Base-by-base conservation (phyloP, 23 red algal genomes). In the Rhodosorus marinus region DNA sequence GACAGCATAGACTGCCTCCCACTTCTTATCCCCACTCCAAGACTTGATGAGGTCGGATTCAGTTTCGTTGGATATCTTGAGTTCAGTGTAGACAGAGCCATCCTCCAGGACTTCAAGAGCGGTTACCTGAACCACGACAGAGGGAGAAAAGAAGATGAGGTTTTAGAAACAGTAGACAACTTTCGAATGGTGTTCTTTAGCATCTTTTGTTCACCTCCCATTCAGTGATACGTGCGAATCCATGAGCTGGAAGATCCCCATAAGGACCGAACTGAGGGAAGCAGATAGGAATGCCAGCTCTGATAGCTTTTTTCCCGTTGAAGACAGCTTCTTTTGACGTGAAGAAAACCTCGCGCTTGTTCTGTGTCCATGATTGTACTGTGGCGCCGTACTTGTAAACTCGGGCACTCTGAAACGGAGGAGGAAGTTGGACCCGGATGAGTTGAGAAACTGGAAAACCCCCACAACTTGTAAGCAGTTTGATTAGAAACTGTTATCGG, bases 181-280 rank as follows among this genome's bases (percentile, higher is more conserved):
- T n/a, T n/a, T n/a, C n/a, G n/a, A n/a, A n/a, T n/a, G n/a, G n/a
- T n/a, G n/a, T n/a, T n/a, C n/a, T n/a, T n/a, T n/a, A n/a, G 4
- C 42, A 36, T 24, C 67, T 78, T 30, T 11, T 36, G 26, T 51
- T 35, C 69, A 98, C 68, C 20, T 76, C 46, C 90, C 90, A 98
- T 26, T 65, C 51, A 17, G 65, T 67, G 14, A 66, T 59, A 8
- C 90, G 71, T 15, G 90, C 90, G 81, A 98, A 98, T 7, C 90
- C 90, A 38, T 98, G 90, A 51, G 81, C 66, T 14, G 70, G 69
- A 2, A 98, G 72, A 15, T 60, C 42, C 5, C 90, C 90, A 54
- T 82, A 65, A 20, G 62, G 70, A 8, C 90, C 90, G 76, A 98
- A 98, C 79, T 98, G 90, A 5, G 90, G 90, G 55, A 84, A 98